A percentile compares a stretch with the other conserved stretches of the same genome.
Evolutionary conservation across 345 rosid species (phyloP).

Genomic region (Odontarrhena argentea): DNA sequence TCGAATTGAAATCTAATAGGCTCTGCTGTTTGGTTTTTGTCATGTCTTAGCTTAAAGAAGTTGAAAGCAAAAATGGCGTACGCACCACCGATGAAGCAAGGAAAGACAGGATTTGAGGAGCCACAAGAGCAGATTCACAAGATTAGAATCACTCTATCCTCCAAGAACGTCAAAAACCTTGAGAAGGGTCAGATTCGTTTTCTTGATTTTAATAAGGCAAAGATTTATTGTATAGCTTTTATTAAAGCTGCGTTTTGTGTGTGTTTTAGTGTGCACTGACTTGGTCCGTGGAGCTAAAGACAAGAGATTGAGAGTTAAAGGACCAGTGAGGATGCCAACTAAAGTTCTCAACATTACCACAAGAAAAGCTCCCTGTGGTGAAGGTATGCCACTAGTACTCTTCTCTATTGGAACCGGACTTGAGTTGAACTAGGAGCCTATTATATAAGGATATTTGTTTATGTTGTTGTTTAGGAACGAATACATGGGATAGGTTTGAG

Average conservation of each 20-base stretch:
- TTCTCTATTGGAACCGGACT: too few relatives aligned
- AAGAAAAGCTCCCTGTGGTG: conserved; percentile 61
- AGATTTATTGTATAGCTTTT: not conserved
- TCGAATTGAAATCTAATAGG: not conserved
- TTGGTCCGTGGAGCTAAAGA: conserved; percentile 65
- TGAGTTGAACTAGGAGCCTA: too few relatives aligned
- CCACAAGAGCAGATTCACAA: conserved; percentile 66
- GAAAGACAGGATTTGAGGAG: conserved; percentile 69
- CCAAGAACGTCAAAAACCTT: conserved; percentile 71
- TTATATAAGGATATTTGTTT: not conserved
- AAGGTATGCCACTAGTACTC: conserved; percentile 38
- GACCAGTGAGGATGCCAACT: conserved; percentile 66
- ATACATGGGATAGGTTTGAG: conserved; percentile 77
- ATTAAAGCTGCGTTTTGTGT: not conserved
- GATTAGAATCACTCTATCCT: conserved; percentile 76
- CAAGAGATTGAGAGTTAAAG: conserved; percentile 58
- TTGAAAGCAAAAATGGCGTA: conserved; percentile 44
- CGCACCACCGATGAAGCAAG: conserved; percentile 50
- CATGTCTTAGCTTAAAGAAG: not conserved
- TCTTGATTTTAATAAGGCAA: not conserved
- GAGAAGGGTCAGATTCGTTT: conserved; percentile 53
- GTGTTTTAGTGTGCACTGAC: conserved; percentile 50
- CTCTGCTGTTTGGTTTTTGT: not conserved
- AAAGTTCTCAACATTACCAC: conserved; percentile 60
- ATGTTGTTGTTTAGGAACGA: conserved; percentile 51